Percentiles rank a stretch among this genome's conserved stretches.
phyloP scores from a whole-genome alignment of 768 basidiomycete species.

The Lanmaoa pseudosensibilis region DNA sequence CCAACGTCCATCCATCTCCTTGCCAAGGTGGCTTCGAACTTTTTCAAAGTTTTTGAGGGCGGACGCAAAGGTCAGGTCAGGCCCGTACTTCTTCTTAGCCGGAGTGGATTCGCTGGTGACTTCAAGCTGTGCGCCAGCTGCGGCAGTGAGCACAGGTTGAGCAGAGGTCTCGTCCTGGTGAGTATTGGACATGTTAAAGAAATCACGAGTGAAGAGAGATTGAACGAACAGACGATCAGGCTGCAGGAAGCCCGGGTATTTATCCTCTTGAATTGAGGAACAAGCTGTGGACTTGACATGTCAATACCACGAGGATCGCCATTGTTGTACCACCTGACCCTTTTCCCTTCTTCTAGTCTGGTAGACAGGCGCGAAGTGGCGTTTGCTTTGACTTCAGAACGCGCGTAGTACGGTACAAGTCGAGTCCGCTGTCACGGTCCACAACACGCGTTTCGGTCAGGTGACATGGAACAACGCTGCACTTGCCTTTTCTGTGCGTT shows the following conservation, averaged over 20 bases:
- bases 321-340: no score
- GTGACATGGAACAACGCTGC: no score
- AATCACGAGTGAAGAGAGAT: not conserved
- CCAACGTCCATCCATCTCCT: constrained; percentile 1
- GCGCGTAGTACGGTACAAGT: no score
- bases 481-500: no score
- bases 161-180: not conserved
- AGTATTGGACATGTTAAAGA: not conserved
- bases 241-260: not conserved
- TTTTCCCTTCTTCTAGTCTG: no score
- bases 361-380: no score
- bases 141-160: not conserved
- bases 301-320: not conserved
- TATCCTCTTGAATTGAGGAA: not conserved
- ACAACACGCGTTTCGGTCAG: no score
- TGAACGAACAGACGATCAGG: not conserved
- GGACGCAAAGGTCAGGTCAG: not conserved
- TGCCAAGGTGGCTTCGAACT: not conserved
- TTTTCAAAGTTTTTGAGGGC: not conserved
- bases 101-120: not conserved
- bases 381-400: not conserved
- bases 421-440: no score
- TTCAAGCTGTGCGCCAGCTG: not conserved
- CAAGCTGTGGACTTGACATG: not conserved
- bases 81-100: not conserved